Conservation (phyloP, 2,329 filamentous ascomycete species). For the Calycina marina region DNA sequence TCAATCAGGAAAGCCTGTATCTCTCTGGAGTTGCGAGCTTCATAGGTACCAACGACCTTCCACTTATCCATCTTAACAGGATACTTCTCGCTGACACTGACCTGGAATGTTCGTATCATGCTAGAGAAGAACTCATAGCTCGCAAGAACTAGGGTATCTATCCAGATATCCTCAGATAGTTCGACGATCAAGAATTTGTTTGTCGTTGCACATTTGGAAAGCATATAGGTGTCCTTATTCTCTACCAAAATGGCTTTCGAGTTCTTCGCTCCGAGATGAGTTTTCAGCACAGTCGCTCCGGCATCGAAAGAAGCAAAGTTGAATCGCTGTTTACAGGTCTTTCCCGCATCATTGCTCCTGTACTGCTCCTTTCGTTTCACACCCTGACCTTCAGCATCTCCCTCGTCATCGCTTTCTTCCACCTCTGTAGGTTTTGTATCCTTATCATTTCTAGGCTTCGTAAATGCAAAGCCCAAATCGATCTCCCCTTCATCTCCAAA, state of each 20-base stretch:
- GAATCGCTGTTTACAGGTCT: constrained; percentile 93
- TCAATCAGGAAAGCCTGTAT: constrained; percentile 91
- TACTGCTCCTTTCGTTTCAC: constrained; percentile 23
- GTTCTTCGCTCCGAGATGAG: constrained; percentile 74
- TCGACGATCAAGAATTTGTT: constrained; percentile 95
- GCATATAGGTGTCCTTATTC: constrained; percentile 98
- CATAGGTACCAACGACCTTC: constrained; percentile 76
- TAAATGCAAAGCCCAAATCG: constrained; percentile 53
- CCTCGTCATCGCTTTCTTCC: constrained; percentile 5
- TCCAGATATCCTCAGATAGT: constrained; percentile 51
- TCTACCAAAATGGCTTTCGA: constrained; percentile 80
- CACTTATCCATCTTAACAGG: constrained; percentile 86
- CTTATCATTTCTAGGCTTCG: constrained; percentile 28
- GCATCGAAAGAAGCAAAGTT: constrained; percentile 97
- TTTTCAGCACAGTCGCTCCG: constrained; percentile 84
- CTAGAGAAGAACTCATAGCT: constrained; percentile 99
- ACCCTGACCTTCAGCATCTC: constrained; percentile 16
- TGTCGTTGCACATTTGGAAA: constrained; percentile 71
- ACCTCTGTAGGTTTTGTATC: constrained; percentile 9
- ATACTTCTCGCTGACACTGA: constrained; percentile 89
- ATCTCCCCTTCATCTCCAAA: constrained; percentile 85
- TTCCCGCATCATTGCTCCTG: constrained; percentile 84
- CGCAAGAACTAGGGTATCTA: constrained; percentile 92
- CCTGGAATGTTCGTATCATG: constrained; percentile 79
- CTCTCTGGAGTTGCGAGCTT: constrained; percentile 82